Base-by-base conservation (phyloP, 176 grass and related monocot genomes). In the Urochloa ruziziensis region DNA sequence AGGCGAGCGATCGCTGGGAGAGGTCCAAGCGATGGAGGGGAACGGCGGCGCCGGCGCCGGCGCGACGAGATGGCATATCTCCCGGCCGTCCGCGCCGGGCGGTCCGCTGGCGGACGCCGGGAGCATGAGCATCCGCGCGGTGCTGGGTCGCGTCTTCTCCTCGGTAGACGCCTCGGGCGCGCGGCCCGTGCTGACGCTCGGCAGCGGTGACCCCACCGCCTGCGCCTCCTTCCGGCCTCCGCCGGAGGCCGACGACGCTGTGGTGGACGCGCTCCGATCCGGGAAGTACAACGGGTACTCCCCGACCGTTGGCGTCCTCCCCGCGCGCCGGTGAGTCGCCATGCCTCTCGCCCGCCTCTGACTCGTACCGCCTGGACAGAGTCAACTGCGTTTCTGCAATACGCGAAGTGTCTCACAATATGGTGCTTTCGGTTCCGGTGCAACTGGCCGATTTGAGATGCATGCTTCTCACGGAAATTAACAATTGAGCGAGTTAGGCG, bases 161-260 rank as follows among this genome's bases (percentile, higher is more conserved):
- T 70, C 74, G 57, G n/a, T 97, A 0, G 84, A 86, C 62, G 75
- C 82, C 7, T 77, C 80, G 8, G 90, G 77, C 0, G 70, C 67
- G 7, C 81, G 77, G 35, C 90, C 92, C 21, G 32, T 94, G 11
- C 62, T 94, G 61, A 44, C 24, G 66, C 92, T 97, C 54, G 88
- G 80, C 73, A 74, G 81, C 25, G 94, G 92, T 35, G 90, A 97
- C 60, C 94, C 94, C 46, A 87, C 94, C 16, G 54, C 71, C 12
- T 89, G 78, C 70, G 88, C 90, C 61, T 92, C 88, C 88, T 97
- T 91, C 87, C 81, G 90, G 33, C 92, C 94, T 40, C 51, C 90
- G 35, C 67, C 77, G 0, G 85, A 78, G 19, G 94, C 94, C 4
- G 94, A 87, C 86, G 92, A 92, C 44, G 91, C 92, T 74, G 57